Conservation (phyloP, 768 basidiomycete genomes). For the Tricholoma flavovirens region DNA sequence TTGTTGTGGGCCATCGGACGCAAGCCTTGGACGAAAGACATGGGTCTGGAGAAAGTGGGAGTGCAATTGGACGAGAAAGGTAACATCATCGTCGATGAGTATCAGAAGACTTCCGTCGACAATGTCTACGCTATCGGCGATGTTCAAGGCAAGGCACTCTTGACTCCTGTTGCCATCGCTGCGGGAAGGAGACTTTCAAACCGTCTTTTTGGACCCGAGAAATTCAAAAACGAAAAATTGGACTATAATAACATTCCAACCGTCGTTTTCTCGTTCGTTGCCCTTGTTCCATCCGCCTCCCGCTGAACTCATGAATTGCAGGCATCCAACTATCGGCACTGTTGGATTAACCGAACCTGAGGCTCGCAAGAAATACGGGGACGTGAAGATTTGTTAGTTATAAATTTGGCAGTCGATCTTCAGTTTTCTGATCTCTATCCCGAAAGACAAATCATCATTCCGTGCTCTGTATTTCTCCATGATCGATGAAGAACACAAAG, state of each 20-base stretch:
- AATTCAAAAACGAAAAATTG: slow-evolving; percentile 85
- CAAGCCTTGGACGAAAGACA: slow-evolving; percentile 65
- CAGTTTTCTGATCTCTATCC: not conserved
- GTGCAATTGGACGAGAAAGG: slow-evolving; percentile 74
- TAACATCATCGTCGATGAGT: slow-evolving; percentile 87
- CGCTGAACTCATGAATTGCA: slow-evolving; percentile 23
- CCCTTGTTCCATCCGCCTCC: slow-evolving; percentile 1
- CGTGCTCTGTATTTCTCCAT: slow-evolving; percentile 89
- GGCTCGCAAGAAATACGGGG: slow-evolving; percentile 84
- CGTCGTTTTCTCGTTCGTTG: slow-evolving; percentile 89
- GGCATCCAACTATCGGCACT: slow-evolving; percentile 93
- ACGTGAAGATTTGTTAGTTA: slow-evolving; percentile 85
- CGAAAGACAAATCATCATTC: slow-evolving; percentile 72
- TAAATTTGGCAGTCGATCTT: slow-evolving; percentile 2
- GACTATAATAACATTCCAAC: slow-evolving; percentile 87
- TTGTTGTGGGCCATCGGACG: slow-evolving; percentile 96
- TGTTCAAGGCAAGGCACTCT: slow-evolving; percentile 83
- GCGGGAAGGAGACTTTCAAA: slow-evolving; percentile 88
- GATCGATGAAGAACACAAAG: slow-evolving; percentile 85
- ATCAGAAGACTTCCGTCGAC: slow-evolving; percentile 72
- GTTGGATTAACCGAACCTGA: slow-evolving; percentile 93
- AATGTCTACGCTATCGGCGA: slow-evolving; percentile 85
- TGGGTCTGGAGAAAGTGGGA: slow-evolving; percentile 75
- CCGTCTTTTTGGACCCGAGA: slow-evolving; percentile 80
- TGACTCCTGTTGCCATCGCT: slow-evolving; percentile 97